phyloP scores from a whole-genome alignment of 345 rosid genomes.

The Barbarea vulgaris region DNA sequence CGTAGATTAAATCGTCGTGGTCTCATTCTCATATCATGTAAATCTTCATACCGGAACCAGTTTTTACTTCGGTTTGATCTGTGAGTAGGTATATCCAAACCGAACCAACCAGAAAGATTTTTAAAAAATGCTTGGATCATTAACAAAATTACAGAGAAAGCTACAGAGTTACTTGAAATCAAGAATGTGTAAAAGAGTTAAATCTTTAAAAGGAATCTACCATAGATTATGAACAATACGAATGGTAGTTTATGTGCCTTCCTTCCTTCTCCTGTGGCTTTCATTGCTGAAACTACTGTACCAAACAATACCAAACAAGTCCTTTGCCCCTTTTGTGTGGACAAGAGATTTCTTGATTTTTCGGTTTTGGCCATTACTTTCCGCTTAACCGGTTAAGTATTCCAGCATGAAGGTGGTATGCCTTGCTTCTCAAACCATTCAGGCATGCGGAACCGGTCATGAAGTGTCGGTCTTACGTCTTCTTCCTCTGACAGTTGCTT shows the following conservation, averaged over 20 bases:
- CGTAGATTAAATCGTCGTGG: not conserved
- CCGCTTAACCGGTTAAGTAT: slow-evolving; percentile 19
- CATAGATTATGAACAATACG: slow-evolving; percentile 37
- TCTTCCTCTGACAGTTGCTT: slow-evolving; percentile 80
- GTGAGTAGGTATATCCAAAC: not conserved
- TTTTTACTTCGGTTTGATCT: slow-evolving; percentile 1
- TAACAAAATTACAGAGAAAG: slow-evolving; percentile 40
- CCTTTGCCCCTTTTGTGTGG: not conserved
- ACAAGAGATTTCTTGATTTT: slow-evolving; percentile 3
- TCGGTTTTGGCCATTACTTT: slow-evolving; percentile 5
- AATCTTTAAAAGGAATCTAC: slow-evolving; percentile 31
- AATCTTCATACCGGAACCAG: not conserved
- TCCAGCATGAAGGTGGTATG: slow-evolving; percentile 69
- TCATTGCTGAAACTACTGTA: slow-evolving; percentile 23
- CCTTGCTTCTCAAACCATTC: slow-evolving; percentile 98
- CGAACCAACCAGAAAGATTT: not conserved
- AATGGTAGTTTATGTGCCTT: slow-evolving; percentile 36
- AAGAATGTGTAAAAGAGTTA: slow-evolving; percentile 26
- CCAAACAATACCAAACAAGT: slow-evolving; percentile 35
- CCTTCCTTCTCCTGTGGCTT: slow-evolving; percentile 22
- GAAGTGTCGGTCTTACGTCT: slow-evolving; percentile 75
- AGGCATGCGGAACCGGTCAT: slow-evolving; percentile 84
- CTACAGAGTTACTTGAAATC: slow-evolving; percentile 20
- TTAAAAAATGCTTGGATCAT: slow-evolving; percentile 22
- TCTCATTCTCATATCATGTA: not conserved